Evolutionary conservation across 2,329 filamentous ascomycete genomes (phyloP), one percentile per base, ranked within the genome.

Genomic region (Ciborinia camelliae): DNA sequence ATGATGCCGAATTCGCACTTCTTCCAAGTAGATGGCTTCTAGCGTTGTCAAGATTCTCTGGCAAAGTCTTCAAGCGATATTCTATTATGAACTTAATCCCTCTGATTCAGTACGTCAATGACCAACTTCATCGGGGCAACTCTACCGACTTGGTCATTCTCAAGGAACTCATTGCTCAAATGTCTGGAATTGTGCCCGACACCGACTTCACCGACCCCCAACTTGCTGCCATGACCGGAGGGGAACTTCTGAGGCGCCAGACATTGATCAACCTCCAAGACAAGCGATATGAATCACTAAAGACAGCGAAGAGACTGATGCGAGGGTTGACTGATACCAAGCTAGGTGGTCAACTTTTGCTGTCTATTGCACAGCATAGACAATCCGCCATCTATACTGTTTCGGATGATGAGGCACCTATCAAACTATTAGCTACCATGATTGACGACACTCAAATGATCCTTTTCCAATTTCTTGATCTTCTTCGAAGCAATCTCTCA

Each of bases 1-100:
- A 84, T 6, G 85, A 87, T 71, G 83, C 82, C 32, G 82, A 83
- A 53, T 87, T 86, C 41, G 83, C 87, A 2, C 79, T 89, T 14
- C 84, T 96, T 30, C 95, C 93, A 32, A 97, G 92, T 76, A 87
- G 89, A 73, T 99, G 96, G 96, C 81, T 99, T 28, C 89, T 93
- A 75, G 92, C 94, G 18, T 80, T 98, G 62, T 91, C 95, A 12
- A 86, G 85, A n/a, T 98, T 99, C 76, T 90, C 93, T 50, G 95
- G 94, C 28, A 90, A 91, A 74, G 90, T 96, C 2, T 98, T 96
- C 76, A 89, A 90, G 72, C 87, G 91, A 57, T 97, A 97, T 75
- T 84, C 88, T 23, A 85, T 90, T 69, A 89, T 98, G 81, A 90
- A 95, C 71, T 87, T 92, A 0, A 87, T 87, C 0, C 94, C 95